Percentiles rank a stretch among this genome's conserved stretches.
These are phyloP conservation scores for Limnomonas spitsbergensis DNA, from an alignment of 139 green algal genomes.

Conservation along the genomic window DNA sequence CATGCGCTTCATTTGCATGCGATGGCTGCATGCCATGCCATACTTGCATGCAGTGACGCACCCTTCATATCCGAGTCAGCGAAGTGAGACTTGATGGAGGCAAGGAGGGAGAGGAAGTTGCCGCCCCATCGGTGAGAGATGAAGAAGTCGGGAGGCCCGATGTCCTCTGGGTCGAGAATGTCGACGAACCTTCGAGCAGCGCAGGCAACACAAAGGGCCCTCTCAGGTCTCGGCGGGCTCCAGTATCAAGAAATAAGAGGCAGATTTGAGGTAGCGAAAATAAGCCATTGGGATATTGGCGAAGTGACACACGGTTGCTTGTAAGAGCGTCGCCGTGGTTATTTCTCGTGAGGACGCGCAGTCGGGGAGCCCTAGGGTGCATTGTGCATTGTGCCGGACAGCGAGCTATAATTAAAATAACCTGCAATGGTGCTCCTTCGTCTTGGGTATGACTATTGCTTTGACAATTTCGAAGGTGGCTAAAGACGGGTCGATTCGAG, in stretches of 20 bases:
- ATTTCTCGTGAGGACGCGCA: too few species aligned
- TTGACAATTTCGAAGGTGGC: neutral
- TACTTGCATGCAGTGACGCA: neutral
- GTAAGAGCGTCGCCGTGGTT: neutral
- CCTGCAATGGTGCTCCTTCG: neutral
- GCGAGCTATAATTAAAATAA: too few species aligned
- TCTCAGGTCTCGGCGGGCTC: neutral
- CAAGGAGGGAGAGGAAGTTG: neutral
- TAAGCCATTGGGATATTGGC: neutral
- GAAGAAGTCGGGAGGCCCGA: slow-evolving; percentile 2
- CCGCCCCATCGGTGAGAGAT: neutral
- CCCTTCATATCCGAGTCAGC: neutral
- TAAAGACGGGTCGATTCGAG: neutral
- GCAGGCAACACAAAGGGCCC: neutral
- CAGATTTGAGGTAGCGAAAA: neutral
- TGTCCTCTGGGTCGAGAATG: neutral
- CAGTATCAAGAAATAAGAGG: neutral
- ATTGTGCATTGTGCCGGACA: too few species aligned
- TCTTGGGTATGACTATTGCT: neutral
- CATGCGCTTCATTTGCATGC: neutral
- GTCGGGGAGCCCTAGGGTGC: too few species aligned
- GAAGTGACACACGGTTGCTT: neutral
- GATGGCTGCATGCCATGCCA: neutral
- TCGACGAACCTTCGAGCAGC: neutral
- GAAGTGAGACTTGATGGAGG: neutral